phyloP scores from a whole-genome alignment of 2,329 filamentous ascomycete species.

The Pestalotiopsis sp. region DNA sequence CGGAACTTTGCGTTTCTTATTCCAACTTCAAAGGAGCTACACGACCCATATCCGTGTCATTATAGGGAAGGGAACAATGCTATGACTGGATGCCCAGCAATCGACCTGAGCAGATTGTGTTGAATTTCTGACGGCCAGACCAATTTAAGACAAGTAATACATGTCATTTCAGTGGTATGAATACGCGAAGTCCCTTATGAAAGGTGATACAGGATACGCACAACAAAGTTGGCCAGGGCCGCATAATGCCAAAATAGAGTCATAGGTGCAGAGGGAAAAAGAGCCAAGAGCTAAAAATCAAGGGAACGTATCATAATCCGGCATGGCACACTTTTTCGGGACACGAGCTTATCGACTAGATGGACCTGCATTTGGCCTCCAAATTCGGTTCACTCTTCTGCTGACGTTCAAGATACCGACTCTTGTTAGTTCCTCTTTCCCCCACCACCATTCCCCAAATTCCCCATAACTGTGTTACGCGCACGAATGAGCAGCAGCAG shows the following conservation, averaged over 20 bases:
- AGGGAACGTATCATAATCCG: no score
- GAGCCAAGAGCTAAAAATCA: no score
- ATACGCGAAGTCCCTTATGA: not conserved
- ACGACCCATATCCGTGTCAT: not conserved
- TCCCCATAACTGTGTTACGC: not conserved
- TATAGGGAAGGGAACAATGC: not conserved
- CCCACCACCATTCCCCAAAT: not conserved
- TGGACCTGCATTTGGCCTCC: no score
- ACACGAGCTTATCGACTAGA: no score
- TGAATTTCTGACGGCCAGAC: not conserved
- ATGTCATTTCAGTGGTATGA: not conserved
- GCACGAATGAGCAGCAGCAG: slow-evolving; percentile 5
- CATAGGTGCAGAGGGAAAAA: no score
- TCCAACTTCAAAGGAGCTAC: not conserved
- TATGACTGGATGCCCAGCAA: not conserved
- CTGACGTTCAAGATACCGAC: no score
- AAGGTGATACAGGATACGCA: no score
- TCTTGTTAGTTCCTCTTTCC: not conserved
- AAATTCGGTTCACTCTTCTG: no score
- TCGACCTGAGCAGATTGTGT: not conserved
- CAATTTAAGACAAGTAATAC: not conserved
- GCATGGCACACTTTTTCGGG: no score
- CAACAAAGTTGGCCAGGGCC: no score
- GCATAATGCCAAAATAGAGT: no score
- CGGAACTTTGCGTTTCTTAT: not conserved